phyloP scores from a whole-genome alignment of 208 protist genomes.

The Trypanosoma scelopori region DNA sequence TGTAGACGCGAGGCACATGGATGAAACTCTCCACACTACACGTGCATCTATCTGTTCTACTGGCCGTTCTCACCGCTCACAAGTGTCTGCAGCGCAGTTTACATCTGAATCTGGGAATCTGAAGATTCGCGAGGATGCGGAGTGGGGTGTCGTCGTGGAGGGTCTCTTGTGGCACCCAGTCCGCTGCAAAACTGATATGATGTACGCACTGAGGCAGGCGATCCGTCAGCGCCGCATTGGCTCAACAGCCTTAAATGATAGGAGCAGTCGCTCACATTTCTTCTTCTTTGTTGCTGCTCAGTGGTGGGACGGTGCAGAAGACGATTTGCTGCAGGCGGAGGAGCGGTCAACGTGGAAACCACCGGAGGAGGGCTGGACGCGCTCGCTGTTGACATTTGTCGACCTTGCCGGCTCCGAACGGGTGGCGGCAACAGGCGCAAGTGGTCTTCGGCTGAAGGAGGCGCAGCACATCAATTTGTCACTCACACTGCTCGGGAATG shows the following conservation, averaged over 20 bases:
- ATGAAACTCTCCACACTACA: background rate
- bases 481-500: constrained; percentile 86
- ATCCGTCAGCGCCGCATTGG: constrained; percentile 51
- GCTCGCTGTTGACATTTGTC: constrained; percentile 77
- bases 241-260: constrained; percentile 76
- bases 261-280: constrained; percentile 84
- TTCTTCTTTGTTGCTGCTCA: constrained; percentile 73
- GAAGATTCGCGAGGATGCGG: constrained; percentile 11
- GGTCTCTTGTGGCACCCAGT: constrained; percentile 49
- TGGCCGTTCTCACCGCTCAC: background rate
- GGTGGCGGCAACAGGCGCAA: constrained; percentile 69
- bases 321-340: background rate
- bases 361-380: constrained; percentile 13
- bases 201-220: constrained; percentile 35
- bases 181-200: constrained; percentile 33
- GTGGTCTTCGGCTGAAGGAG: constrained; percentile 75
- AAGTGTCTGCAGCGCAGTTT: background rate
- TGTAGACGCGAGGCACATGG: background rate
- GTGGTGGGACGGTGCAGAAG: constrained; percentile 16
- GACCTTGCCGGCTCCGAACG: constrained; percentile 94
- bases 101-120: background rate
- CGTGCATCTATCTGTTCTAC: background rate
- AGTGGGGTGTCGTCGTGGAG: constrained; percentile 40
- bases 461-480: constrained; percentile 92
- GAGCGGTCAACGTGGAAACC: background rate